Conservation (phyloP, 495 filamentous ascomycete species). For the Daldinia concentrica region DNA sequence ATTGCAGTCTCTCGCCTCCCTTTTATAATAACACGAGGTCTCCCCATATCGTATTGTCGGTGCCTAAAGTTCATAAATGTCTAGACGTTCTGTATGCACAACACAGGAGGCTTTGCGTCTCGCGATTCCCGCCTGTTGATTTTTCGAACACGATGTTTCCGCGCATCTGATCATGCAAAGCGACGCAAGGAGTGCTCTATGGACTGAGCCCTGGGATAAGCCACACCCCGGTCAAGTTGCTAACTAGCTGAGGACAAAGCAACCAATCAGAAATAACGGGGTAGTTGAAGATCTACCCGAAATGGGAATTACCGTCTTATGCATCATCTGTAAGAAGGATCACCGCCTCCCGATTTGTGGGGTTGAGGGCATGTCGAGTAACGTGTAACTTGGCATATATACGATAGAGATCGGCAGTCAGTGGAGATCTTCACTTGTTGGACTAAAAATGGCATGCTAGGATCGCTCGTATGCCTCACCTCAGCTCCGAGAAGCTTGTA, state of each 20-base stretch:
- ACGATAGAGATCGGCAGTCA: constrained; percentile 13
- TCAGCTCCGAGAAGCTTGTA: constrained; percentile 19
- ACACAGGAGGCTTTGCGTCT: neutral
- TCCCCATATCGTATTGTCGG: constrained; percentile 1
- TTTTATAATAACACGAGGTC: constrained; percentile 33
- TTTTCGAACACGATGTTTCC: constrained; percentile 33
- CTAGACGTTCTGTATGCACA: neutral
- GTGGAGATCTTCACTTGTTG: constrained; percentile 7
- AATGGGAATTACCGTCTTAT: constrained; percentile 32
- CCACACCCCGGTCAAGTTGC: constrained; percentile 11
- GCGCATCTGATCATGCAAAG: constrained; percentile 27
- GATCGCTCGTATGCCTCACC: constrained; percentile 29
- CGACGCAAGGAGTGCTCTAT: constrained; percentile 20
- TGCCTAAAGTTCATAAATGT: neutral
- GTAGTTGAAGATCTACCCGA: constrained; percentile 32
- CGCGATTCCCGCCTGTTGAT: constrained; percentile 9
- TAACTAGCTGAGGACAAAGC: constrained; percentile 33
- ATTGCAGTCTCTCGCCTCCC: constrained; percentile 1
- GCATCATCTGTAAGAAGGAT: neutral
- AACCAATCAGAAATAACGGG: constrained; percentile 22
- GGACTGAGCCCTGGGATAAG: constrained; percentile 16
- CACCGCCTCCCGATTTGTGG: constrained; percentile 25
- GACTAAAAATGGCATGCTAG: constrained; percentile 30
- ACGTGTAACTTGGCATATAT: neutral
- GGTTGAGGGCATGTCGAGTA: constrained; percentile 6